Evolutionary conservation across 2,329 filamentous ascomycete genomes (phyloP).

Genomic region (Colletotrichum orchidophilum): DNA sequence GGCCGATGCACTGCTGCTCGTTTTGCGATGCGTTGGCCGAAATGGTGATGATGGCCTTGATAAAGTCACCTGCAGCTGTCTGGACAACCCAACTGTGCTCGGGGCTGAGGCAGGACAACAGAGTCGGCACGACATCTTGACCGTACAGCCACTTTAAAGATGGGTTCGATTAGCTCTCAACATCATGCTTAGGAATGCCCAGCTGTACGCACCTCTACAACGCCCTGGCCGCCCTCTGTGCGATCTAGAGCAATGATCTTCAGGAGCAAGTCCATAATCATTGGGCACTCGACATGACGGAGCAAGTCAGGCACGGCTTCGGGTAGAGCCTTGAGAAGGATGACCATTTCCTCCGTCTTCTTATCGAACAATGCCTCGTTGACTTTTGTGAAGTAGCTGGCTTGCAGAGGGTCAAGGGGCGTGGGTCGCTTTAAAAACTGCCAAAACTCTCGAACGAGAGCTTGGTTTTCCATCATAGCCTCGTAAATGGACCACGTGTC

Average conservation of each 20-base stretch:
- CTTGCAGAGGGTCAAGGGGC: constrained; percentile 90
- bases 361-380: constrained; percentile 98
- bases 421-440: constrained; percentile 84
- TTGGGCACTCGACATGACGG: constrained; percentile 93
- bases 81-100: constrained; percentile 90
- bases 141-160: constrained; percentile 83
- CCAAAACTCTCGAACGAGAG: constrained; percentile 87
- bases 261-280: constrained; percentile 96
- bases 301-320: constrained; percentile 86
- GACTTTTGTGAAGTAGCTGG: constrained; percentile 98
- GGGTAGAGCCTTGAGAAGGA: constrained; percentile 85
- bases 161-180: not conserved
- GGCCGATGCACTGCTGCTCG: constrained; percentile 98
- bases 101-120: constrained; percentile 87
- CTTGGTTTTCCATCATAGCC: constrained; percentile 85
- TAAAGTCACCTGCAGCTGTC: constrained; percentile 94
- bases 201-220: constrained; percentile 79
- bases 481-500: constrained; percentile 98
- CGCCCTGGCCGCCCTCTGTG: constrained; percentile 87
- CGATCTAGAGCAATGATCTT: constrained; percentile 98
- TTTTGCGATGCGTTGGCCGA: constrained; percentile 98
- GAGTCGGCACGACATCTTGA: constrained; percentile 84
- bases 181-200: constrained; percentile 13
- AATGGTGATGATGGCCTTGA: constrained; percentile 99
- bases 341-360: constrained; percentile 97